These are phyloP conservation scores for Hypomontagnella submonticulosa DNA, from an alignment of 495 filamentous ascomycete genomes.

Conservation along the genomic window DNA sequence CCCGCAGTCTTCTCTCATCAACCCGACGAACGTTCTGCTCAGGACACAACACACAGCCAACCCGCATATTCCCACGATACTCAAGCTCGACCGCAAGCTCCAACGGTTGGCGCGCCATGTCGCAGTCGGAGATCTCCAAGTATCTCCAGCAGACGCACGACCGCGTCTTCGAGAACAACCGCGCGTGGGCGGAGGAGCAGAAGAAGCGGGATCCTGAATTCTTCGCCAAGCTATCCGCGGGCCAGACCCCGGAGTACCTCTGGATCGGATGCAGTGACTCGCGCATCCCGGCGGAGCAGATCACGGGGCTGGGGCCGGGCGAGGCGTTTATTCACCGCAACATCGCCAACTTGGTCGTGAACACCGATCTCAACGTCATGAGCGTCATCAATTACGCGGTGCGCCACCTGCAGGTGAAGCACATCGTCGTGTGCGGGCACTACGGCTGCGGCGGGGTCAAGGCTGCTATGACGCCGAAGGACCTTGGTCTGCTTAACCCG, in stretches of 20 bases:
- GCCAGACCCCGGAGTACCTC: slow-evolving; percentile 68
- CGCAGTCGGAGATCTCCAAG: slow-evolving; percentile 53
- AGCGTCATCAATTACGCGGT: slow-evolving; percentile 72
- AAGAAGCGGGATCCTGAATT: slow-evolving; percentile 63
- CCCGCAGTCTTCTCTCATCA: slow-evolving; percentile 19
- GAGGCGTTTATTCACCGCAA: slow-evolving; percentile 72
- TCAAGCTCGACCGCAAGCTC: slow-evolving; percentile 19
- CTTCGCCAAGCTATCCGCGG: slow-evolving; percentile 63
- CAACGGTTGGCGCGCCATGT: slow-evolving; percentile 41
- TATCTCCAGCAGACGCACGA: slow-evolving; percentile 62
- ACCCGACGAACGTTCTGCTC: slow-evolving; percentile 14
- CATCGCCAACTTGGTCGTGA: slow-evolving; percentile 71
- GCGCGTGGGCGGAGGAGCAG: slow-evolving; percentile 64
- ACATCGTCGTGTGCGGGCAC: slow-evolving; percentile 73
- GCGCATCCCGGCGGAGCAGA: slow-evolving; percentile 69
- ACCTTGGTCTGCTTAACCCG: slow-evolving; percentile 67
- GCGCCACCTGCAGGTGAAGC: slow-evolving; percentile 67
- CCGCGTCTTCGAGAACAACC: slow-evolving; percentile 66
- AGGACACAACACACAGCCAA: not conserved
- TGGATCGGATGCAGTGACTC: slow-evolving; percentile 75
- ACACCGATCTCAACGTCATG: slow-evolving; percentile 69
- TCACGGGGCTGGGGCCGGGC: slow-evolving; percentile 68
- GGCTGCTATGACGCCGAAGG: slow-evolving; percentile 68
- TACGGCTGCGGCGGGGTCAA: slow-evolving; percentile 73
- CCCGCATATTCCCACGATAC: slow-evolving; percentile 10